Evolutionary conservation across 805 yeast species (phyloP).

Genomic region (Danielia oregonensis): DNA sequence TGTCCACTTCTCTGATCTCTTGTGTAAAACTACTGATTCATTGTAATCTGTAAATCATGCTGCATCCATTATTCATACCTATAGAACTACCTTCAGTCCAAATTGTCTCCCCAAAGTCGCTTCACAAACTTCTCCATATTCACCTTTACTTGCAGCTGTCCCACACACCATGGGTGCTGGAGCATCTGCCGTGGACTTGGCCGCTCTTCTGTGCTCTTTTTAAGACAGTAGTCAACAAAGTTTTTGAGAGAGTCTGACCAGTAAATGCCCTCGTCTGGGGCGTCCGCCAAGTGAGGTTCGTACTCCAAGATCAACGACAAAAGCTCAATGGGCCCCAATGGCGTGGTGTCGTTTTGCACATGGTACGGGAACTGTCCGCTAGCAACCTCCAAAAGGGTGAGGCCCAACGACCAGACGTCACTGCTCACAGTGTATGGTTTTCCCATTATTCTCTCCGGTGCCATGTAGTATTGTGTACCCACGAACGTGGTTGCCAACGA

Average conservation of each 20-base stretch:
- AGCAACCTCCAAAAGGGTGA: constrained; percentile 90
- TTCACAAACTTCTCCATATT: constrained; percentile 83
- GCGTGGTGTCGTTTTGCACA: constrained; percentile 29
- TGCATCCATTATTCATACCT: no score
- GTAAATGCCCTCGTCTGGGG: constrained; percentile 64
- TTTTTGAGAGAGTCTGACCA: constrained; percentile 86
- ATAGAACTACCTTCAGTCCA: constrained; percentile 2
- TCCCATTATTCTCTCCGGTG: constrained; percentile 95
- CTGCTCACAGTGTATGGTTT: constrained; percentile 93
- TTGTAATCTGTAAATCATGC: no score
- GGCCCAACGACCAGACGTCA: constrained; percentile 95
- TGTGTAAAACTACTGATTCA: no score
- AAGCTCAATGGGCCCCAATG: constrained; percentile 74
- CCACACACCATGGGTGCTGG: constrained; percentile 86
- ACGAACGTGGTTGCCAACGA: constrained; percentile 95
- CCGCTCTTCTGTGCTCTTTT: constrained; percentile 71
- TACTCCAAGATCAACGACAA: constrained; percentile 75
- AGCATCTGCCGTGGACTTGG: constrained; percentile 95
- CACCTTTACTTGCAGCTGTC: constrained; percentile 68
- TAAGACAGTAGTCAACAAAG: constrained; percentile 76
- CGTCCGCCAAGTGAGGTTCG: constrained; percentile 77
- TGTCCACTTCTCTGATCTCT: no score
- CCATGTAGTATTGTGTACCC: constrained; percentile 98
- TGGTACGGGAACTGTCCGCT: constrained; percentile 82
- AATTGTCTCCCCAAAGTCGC: constrained; percentile 56